Conservation (phyloP, 805 yeast species). For the Ogataea paradorogensis region DNA sequence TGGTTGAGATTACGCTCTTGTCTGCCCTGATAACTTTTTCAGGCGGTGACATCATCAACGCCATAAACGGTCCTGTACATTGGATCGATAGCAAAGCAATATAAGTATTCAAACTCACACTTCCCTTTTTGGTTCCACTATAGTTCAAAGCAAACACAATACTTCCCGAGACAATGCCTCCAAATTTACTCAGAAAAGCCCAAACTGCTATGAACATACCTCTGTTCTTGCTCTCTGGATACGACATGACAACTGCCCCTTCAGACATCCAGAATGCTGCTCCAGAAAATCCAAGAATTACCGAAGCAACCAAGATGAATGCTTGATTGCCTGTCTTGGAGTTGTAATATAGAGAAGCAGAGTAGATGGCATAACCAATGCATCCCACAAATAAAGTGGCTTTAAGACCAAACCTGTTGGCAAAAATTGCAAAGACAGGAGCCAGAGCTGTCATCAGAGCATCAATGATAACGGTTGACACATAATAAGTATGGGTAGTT, state of each 20-base stretch:
- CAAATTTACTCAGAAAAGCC: constrained; percentile 26
- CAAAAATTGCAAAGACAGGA: constrained; percentile 23
- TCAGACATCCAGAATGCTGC: constrained; percentile 31
- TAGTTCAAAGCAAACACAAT: constrained; percentile 21
- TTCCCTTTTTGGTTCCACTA: constrained; percentile 14
- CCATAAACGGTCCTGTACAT: constrained; percentile 25
- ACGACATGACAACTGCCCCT: constrained; percentile 27
- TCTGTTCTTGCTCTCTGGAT: constrained; percentile 24
- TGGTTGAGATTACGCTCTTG: constrained; percentile 19
- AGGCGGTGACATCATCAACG: constrained; percentile 24
- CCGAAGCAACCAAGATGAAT: constrained; percentile 26
- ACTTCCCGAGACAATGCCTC: constrained; percentile 29
- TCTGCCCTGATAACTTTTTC: constrained; percentile 30
- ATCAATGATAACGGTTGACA: constrained; percentile 8
- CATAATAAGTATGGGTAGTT: constrained; percentile 8
- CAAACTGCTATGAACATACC: constrained; percentile 30
- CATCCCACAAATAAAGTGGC: constrained; percentile 21
- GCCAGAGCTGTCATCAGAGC: constrained; percentile 25
- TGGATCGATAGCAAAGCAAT: constrained; percentile 26
- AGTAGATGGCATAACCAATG: constrained; percentile 26
- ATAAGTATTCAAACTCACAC: constrained; percentile 27
- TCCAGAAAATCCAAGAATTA: constrained; percentile 25
- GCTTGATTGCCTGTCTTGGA: constrained; percentile 27
- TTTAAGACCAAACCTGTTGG: constrained; percentile 24
- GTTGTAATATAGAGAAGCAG: constrained; percentile 29